These are phyloP conservation scores for Ophiocordyceps camponoti-floridani DNA, from an alignment of 2,329 filamentous ascomycete species.

Conservation along the genomic window DNA sequence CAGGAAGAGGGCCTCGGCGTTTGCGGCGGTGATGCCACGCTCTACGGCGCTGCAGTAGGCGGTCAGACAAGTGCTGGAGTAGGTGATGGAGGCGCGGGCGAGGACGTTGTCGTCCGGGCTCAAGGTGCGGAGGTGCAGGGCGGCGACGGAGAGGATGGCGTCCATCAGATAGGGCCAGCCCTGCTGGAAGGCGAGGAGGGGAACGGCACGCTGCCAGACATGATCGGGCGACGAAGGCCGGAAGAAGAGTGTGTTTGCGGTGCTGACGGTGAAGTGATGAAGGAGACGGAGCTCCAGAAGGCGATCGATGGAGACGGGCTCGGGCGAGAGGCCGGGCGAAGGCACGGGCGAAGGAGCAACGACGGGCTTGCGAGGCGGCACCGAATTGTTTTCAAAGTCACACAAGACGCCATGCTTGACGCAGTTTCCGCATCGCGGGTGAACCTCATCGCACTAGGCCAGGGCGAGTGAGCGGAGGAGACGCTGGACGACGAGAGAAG, in stretches of 20 bases:
- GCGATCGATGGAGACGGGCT: conserved; percentile 16
- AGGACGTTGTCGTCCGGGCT: conserved; percentile 39
- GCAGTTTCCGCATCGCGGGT: conserved; percentile 48
- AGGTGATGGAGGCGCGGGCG: conserved; percentile 44
- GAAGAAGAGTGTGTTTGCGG: conserved; percentile 39
- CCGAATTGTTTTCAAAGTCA: conserved; percentile 38
- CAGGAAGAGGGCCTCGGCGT: conserved; percentile 45
- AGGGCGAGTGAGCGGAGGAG: no score
- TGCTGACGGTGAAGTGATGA: conserved; percentile 45
- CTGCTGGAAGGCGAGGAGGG: conserved; percentile 36
- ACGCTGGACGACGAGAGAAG: no score
- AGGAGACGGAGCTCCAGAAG: conserved; percentile 44
- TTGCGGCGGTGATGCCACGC: conserved; percentile 36
- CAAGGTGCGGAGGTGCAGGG: conserved; percentile 40
- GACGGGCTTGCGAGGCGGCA: conserved; percentile 1
- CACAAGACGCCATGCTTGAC: conserved; percentile 47
- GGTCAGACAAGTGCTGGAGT: conserved; percentile 44
- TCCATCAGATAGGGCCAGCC: conserved; percentile 42
- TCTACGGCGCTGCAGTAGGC: conserved; percentile 40
- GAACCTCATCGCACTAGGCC: conserved; percentile 44
- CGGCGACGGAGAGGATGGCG: conserved; percentile 44
- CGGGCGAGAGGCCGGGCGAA: conserved; percentile 12
- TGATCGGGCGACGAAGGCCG: conserved; percentile 30
- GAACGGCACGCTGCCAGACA: conserved; percentile 43
- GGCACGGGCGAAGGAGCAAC: conserved; percentile 4